These are phyloP conservation scores for Suhomyces guaymorum DNA, from an alignment of 1,139 yeast species.

Conservation along the genomic window DNA sequence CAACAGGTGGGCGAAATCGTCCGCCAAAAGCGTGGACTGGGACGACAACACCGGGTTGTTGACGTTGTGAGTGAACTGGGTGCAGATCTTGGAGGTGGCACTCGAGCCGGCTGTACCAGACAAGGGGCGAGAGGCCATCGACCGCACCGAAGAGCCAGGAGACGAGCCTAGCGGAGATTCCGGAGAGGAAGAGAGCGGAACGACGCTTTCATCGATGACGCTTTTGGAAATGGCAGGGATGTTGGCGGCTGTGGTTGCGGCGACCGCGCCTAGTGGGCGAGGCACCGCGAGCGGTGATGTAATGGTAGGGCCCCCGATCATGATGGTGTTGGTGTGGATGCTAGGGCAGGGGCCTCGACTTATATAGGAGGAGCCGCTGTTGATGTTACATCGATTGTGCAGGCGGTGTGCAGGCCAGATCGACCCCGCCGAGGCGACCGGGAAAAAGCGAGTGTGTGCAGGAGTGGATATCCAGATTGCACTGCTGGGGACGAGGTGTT, in stretches of 20 bases:
- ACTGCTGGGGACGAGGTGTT: too few relatives aligned
- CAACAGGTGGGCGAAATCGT: slow-evolving; percentile 34
- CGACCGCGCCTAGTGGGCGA: too few relatives aligned
- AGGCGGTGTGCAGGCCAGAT: background rate
- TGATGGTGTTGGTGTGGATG: slow-evolving; percentile 1
- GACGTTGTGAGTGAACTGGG: slow-evolving; percentile 15
- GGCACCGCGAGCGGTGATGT: slow-evolving; percentile 5
- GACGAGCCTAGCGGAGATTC: slow-evolving; percentile 10
- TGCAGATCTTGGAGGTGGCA: slow-evolving; percentile 5
- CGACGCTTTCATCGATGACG: background rate
- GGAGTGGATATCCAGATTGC: too few relatives aligned
- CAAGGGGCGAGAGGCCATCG: slow-evolving; percentile 6
- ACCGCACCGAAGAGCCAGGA: slow-evolving; percentile 8
- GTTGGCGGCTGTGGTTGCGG: too few relatives aligned
- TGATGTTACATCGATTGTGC: slow-evolving; percentile 10
- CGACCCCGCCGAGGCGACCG: background rate
- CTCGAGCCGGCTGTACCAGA: slow-evolving; percentile 3
- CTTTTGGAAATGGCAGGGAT: background rate
- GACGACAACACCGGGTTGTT: slow-evolving; percentile 15
- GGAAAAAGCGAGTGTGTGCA: background rate
- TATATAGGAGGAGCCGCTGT: slow-evolving; percentile 7
- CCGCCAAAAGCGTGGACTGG: slow-evolving; percentile 15
- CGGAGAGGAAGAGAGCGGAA: slow-evolving; percentile 7
- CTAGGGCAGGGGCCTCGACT: slow-evolving; percentile 3
- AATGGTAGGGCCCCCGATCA: slow-evolving; percentile 8